Percentiles rank a stretch among this genome's conserved stretches.
Conservation (phyloP, 108 stramenopile species). For the Pseudonitzschia pungens region DNA sequence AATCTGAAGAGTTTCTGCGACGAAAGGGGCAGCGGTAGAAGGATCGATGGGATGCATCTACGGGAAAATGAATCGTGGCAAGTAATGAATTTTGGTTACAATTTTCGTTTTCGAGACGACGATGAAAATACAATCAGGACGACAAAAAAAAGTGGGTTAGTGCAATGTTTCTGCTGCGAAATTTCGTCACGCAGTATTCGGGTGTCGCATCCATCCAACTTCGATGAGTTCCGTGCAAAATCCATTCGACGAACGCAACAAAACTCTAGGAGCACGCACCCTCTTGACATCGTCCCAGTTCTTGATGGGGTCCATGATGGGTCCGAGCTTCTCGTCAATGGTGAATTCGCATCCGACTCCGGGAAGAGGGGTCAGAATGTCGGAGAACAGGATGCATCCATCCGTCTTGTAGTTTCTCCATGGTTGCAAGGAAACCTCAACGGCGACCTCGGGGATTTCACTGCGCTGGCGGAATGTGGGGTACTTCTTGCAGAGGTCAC, state of each 20-base stretch:
- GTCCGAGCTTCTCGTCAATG: constrained; percentile 88
- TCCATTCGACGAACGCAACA: no score
- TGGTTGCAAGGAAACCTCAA: constrained; percentile 97
- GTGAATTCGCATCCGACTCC: constrained; percentile 97
- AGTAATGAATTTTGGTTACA: neutral
- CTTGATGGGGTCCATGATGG: constrained; percentile 79
- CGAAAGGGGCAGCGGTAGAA: constrained; percentile 81
- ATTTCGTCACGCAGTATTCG: no score
- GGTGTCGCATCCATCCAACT: no score
- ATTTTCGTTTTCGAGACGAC: neutral
- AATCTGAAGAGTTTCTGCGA: constrained; percentile 85
- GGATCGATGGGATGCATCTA: constrained; percentile 88
- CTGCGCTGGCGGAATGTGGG: constrained; percentile 93
- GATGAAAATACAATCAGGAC: neutral
- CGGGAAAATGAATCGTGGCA: neutral
- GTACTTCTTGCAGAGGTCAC: constrained; percentile 94
- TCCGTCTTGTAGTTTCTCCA: constrained; percentile 95
- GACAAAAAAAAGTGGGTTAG: no score
- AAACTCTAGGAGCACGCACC: constrained; percentile 41
- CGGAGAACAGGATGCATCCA: constrained; percentile 97
- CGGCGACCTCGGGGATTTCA: constrained; percentile 97
- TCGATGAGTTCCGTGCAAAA: no score
- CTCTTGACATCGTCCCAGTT: constrained; percentile 70
- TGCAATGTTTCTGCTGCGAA: no score
- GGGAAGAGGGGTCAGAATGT: constrained; percentile 97